Base-by-base conservation (phyloP, 495 filamentous ascomycete genomes). In the Penicillium simplicissimum region DNA sequence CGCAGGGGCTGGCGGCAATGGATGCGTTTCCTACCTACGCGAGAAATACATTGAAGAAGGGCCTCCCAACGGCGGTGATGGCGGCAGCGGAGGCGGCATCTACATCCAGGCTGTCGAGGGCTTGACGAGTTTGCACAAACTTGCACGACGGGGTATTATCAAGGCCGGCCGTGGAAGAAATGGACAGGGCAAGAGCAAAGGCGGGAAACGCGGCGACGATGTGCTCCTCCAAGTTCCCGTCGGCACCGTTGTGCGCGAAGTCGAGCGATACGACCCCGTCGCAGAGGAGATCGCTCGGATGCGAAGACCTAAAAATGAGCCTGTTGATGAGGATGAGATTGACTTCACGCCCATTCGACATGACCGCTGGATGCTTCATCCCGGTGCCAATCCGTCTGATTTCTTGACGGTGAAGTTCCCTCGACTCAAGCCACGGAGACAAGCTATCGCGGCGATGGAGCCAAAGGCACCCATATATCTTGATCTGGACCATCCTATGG, bases 31-130 rank as follows among this genome's bases (percentile, higher is more conserved):
- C 0, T 98, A 96, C 72, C 79, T 96, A 38, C 87, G 93, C 2
- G 95, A 98, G 66, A 93, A 93, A 59, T 98, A 86, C 72, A 80
- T 97, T 23, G 82, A 86, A 49, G 83, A 92, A 56, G 95, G 95
- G 0, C 94, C 94, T n/a, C 81, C 95, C n/a, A 97, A 98, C 74
- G 96, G 95, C 51, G 95, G 95, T 52, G 92, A 98, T 73, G 95
- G 95, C 33, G 95, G 95, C 14, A 89, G 84, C 54, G 95, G 95
- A 48, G 95, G 95, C 19, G 93, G 88, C 67, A 79, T 98, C 61
- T 98, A 95, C 77, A 95, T 98, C 57, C 96, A 97, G 73, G 93
- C 95, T 4, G 87, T 96, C 9, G 87, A 88, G 43, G 92, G 92
- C 58, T 87, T 97, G 71, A 97, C 91, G 1, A 95, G 90, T 60